A percentile compares a stretch with the other conserved stretches of the same genome.
These are phyloP conservation scores for Grosmannia serpens DNA, from an alignment of 2,329 filamentous ascomycete species.

Conservation along the genomic window DNA sequence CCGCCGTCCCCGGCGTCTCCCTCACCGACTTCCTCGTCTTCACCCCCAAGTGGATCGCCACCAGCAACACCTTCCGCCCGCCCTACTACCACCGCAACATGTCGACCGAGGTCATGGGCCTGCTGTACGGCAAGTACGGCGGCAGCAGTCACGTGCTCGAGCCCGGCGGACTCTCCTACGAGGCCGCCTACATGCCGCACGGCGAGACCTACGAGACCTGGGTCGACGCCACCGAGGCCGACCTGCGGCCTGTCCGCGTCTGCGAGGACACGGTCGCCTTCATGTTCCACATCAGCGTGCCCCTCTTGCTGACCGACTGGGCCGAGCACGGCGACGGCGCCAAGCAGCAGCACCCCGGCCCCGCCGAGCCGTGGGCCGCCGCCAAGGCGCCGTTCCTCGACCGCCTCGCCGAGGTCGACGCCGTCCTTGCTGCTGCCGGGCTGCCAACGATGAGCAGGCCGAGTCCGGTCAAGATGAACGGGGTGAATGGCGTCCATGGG, in stretches of 20 bases:
- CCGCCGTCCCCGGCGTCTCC: conserved; percentile 39
- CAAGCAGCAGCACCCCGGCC: background rate
- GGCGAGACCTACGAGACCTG: conserved; percentile 22
- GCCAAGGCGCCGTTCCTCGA: conserved; percentile 5
- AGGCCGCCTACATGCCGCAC: conserved; percentile 24
- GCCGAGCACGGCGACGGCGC: background rate
- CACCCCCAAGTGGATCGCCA: conserved; percentile 53
- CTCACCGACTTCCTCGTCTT: conserved; percentile 57
- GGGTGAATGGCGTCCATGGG: background rate
- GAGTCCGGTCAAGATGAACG: background rate
- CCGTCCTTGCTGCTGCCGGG: conserved; percentile 19
- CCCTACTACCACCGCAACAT: conserved; percentile 56
- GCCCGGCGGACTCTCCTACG: conserved; percentile 21
- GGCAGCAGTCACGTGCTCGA: conserved; percentile 16
- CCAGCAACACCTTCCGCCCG: conserved; percentile 49
- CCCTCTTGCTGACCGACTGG: conserved; percentile 2
- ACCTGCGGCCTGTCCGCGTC: conserved; percentile 4
- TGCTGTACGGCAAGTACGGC: conserved; percentile 28
- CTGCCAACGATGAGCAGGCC: background rate
- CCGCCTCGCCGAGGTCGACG: conserved; percentile 4
- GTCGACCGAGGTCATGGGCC: conserved; percentile 45
- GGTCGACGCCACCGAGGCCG: conserved; percentile 15
- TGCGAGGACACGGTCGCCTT: conserved; percentile 7
- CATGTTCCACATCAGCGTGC: conserved; percentile 11
- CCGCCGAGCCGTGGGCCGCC: background rate